Evolutionary conservation across 75 land plant species (phyloP), one percentile per base, ranked within the genome.

Genomic region (Larix kaempferi): DNA sequence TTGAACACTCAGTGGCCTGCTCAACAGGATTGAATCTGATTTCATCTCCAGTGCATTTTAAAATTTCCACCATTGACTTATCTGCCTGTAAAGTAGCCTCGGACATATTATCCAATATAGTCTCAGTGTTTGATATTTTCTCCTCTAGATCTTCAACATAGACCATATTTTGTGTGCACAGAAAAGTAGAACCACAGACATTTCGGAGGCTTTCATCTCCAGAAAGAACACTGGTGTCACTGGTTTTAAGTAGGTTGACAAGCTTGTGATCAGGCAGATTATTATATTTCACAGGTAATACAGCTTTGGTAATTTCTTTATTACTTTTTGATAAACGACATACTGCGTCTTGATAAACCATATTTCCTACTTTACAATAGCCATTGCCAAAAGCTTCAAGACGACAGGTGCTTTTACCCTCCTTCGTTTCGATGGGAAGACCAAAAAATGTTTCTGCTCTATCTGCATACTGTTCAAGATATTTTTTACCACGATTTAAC

Each of bases 1-100:
- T 86, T 35, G 88, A 86, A 72, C 83, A 80, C 57, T 84, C 88
- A 29, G 86, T 86, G 33, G 86, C 88, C 44, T 86, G 82, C 19
- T 85, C 73, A 27, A 41, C 78, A 26, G 74, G 29, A 65, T 58
- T 66, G 33, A 76, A 44, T 61, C 87, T 86, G 63, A 56, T 25
- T 59, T 63, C 82, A 23, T 85, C 87, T 49, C 77, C 58, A 62
- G 71, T 69, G 54, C 49, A 69, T 29, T 69, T 44, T 21, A 69
- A 41, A 44, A 69, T 69, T 69, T 69, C 73, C 73, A 69, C 73
- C 8, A 41, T 41, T 69, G 49, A 69, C 23, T 69, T 54, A 41
- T 41, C 73, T 49, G 54, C 10, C 10, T 49, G 23, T 41, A n/a
- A 1, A 44, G 41, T 69, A 17, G 12, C 23, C 25, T 69, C 73